These are phyloP conservation scores for Fusarium compactum DNA, from an alignment of 2,329 filamentous ascomycete genomes.

Conservation along the genomic window DNA sequence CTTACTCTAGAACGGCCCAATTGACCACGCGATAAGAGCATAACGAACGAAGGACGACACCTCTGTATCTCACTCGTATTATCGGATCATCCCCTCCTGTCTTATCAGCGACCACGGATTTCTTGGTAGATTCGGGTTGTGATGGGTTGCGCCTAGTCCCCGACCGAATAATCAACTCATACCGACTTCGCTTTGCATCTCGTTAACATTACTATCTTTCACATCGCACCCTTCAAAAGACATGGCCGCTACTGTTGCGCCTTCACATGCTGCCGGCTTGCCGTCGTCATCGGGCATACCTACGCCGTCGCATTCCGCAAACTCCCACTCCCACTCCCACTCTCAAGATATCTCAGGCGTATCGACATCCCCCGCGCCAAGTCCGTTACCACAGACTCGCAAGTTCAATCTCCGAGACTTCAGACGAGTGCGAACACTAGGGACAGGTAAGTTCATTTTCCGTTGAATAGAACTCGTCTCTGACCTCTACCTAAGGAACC, in stretches of 20 bases:
- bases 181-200: conserved; percentile 6
- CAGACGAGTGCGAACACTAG: conserved; percentile 78
- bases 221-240: conserved; percentile 4
- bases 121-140: conserved; percentile 18
- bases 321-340: conserved; percentile 29
- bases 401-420: conserved; percentile 67
- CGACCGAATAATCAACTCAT: conserved; percentile 22
- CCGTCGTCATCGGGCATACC: conserved; percentile 43
- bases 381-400: conserved; percentile 46
- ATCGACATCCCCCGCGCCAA: conserved; percentile 25
- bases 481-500: conserved; percentile 64
- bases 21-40: conserved; percentile 33
- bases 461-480: not conserved
- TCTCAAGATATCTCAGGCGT: conserved; percentile 34
- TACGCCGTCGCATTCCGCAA: conserved; percentile 37
- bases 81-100: conserved; percentile 1
- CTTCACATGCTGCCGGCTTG: conserved; percentile 47
- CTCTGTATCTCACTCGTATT: conserved; percentile 3
- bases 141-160: conserved; percentile 32
- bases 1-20: conserved; percentile 34
- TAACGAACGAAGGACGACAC: conserved; percentile 13
- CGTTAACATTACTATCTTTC: not conserved
- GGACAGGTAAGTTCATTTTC: conserved; percentile 69
- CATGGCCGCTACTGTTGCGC: conserved; percentile 52
- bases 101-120: conserved; percentile 5